These are phyloP conservation scores for Globisporangium polare DNA, from an alignment of 352 stramenopile genomes.

Conservation along the genomic window DNA sequence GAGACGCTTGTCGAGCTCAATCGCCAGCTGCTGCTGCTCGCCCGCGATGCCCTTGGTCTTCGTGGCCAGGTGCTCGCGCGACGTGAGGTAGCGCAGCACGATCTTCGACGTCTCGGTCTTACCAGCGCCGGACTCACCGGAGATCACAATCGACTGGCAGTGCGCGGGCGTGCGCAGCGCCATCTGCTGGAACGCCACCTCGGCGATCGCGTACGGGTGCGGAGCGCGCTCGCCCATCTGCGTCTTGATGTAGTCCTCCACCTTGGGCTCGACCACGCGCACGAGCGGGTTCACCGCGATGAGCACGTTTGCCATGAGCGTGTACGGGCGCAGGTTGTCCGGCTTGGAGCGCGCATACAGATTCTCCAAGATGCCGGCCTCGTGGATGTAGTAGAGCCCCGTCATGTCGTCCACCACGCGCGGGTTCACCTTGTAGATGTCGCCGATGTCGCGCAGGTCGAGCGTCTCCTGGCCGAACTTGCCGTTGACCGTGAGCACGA, in stretches of 20 bases:
- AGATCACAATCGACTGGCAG: slow-evolving; percentile 88
- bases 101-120: slow-evolving; percentile 91
- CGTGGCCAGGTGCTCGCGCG: slow-evolving; percentile 62
- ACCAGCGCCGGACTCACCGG: slow-evolving; percentile 78
- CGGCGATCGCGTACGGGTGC: slow-evolving; percentile 80
- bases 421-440: slow-evolving; percentile 85
- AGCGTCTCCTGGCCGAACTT: slow-evolving; percentile 70
- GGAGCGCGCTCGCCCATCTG: slow-evolving; percentile 83
- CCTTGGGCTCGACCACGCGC: slow-evolving; percentile 72
- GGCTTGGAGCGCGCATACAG: slow-evolving; percentile 65
- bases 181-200: slow-evolving; percentile 90
- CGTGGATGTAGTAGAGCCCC: slow-evolving; percentile 86
- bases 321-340: slow-evolving; percentile 79
- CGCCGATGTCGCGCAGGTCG: slow-evolving; percentile 78
- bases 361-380: slow-evolving; percentile 83
- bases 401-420: slow-evolving; percentile 88
- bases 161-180: slow-evolving; percentile 71
- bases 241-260: slow-evolving; percentile 87
- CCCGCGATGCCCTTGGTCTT: slow-evolving; percentile 28
- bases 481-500: slow-evolving; percentile 65
- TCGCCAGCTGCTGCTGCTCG: slow-evolving; percentile 52
- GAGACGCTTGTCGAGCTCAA: slow-evolving; percentile 83
- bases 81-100: slow-evolving; percentile 84
- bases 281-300: slow-evolving; percentile 87
- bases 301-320: slow-evolving; percentile 87